Conservation (phyloP, 352 stramenopile genomes). For the Phytophthora uliginosa region DNA sequence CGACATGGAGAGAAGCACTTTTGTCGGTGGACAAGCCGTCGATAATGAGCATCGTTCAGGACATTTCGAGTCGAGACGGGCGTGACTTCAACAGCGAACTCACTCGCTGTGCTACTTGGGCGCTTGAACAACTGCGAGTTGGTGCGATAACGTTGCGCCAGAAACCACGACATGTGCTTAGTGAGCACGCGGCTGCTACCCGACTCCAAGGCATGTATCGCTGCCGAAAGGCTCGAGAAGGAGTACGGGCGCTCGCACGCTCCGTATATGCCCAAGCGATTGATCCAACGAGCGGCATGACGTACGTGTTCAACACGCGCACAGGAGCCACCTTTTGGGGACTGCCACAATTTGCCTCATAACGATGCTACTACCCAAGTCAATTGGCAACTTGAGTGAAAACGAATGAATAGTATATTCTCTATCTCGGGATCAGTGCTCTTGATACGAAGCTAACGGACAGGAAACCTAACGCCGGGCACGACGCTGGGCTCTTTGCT, state of each 20-base stretch:
- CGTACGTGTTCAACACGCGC: constrained; percentile 68
- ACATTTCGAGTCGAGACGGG: constrained; percentile 16
- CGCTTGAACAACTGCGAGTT: constrained; percentile 39
- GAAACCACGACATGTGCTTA: constrained; percentile 24
- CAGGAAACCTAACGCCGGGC: constrained; percentile 35
- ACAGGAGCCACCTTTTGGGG: constrained; percentile 68
- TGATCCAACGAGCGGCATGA: constrained; percentile 53
- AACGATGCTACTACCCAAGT: constrained; percentile 1
- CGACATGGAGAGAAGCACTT: constrained; percentile 44
- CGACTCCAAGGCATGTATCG: constrained; percentile 72
- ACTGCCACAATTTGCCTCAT: constrained; percentile 52
- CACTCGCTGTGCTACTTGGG: constrained; percentile 38
- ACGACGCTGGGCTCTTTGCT: constrained; percentile 62
- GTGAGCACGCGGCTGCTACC: constrained; percentile 42
- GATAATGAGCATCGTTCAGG: constrained; percentile 34
- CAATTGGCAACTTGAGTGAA: constrained; percentile 9
- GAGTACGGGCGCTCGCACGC: constrained; percentile 44
- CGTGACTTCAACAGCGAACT: constrained; percentile 36
- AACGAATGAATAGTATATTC: constrained; percentile 43
- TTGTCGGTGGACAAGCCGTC: constrained; percentile 24
- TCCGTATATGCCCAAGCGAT: constrained; percentile 53
- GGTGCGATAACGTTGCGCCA: constrained; percentile 16
- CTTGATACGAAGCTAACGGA: constrained; percentile 2
- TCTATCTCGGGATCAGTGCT: constrained; percentile 31
- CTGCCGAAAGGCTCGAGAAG: constrained; percentile 54